Evolutionary conservation across 768 basidiomycete species (phyloP).

Genomic region (Macrolepiota dolichaula): DNA sequence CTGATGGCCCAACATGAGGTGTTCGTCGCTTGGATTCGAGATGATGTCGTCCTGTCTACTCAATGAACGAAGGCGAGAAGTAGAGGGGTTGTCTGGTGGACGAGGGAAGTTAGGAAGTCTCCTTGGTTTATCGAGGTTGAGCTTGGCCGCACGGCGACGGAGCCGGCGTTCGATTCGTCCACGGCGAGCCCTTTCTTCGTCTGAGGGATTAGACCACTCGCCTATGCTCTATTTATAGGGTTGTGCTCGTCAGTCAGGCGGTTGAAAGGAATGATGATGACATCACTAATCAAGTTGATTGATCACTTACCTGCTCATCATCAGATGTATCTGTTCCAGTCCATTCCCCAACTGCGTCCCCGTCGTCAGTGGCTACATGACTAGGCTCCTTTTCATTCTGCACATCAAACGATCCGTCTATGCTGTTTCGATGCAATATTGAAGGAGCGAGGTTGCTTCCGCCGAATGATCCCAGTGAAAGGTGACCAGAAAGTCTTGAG

Average conservation of each 20-base stretch:
- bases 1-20: constrained; percentile 25
- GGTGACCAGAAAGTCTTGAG: constrained; percentile 62
- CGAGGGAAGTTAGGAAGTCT: constrained; percentile 78
- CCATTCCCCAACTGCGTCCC: constrained; percentile 66
- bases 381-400: constrained; percentile 24
- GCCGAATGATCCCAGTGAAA: constrained; percentile 63
- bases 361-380: constrained; percentile 21
- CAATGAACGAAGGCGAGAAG: constrained; percentile 34
- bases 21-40: constrained; percentile 87
- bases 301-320: constrained; percentile 61
- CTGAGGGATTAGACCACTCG: constrained; percentile 89
- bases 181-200: constrained; percentile 80
- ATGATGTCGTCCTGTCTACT: constrained; percentile 64
- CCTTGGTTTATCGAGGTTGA: constrained; percentile 56
- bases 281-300: constrained; percentile 10
- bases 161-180: constrained; percentile 60
- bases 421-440: constrained; percentile 5
- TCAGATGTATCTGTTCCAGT: constrained; percentile 75
- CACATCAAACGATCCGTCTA: constrained; percentile 19
- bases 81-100: constrained; percentile 56
- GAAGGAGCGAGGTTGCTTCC: constrained; percentile 24
- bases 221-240: constrained; percentile 61
- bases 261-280: background rate
- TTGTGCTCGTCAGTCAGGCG: background rate
- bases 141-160: constrained; percentile 38